These are phyloP conservation scores for Fusarium tupiense DNA, from an alignment of 2,329 filamentous ascomycete species.

Conservation along the genomic window DNA sequence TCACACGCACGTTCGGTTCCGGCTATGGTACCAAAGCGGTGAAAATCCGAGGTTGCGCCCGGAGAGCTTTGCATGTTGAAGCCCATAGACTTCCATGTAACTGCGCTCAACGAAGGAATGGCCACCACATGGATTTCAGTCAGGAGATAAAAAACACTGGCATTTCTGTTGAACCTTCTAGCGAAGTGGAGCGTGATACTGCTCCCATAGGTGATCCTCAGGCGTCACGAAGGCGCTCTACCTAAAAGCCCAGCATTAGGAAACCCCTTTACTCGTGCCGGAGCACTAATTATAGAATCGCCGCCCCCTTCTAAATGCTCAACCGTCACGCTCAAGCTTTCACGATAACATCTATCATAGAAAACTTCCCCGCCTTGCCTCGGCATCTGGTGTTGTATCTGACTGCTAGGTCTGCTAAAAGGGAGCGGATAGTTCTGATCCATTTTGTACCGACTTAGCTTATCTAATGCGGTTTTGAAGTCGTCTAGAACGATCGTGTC, in stretches of 20 bases:
- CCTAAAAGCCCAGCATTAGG: neutral
- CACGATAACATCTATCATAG: neutral
- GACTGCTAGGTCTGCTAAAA: constrained; percentile 13
- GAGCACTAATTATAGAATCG: neutral
- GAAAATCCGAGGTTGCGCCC: too few species aligned
- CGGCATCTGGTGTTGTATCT: neutral
- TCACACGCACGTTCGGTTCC: neutral
- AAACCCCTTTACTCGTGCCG: neutral
- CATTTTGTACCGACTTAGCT: constrained; percentile 30
- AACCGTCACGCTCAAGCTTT: neutral
- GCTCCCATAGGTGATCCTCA: neutral
- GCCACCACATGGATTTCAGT: neutral
- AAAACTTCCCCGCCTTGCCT: neutral
- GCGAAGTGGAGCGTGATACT: neutral
- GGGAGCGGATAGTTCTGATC: constrained; percentile 11
- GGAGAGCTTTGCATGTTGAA: too few species aligned
- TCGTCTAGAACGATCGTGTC: constrained; percentile 74
- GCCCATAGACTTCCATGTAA: neutral
- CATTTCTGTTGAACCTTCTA: neutral
- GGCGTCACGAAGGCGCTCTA: neutral
- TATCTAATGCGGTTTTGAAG: constrained; percentile 68
- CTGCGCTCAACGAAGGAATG: neutral
- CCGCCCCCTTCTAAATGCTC: neutral
- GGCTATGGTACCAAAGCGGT: too few species aligned
- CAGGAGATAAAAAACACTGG: neutral